Evolutionary conservation across 306 rosid species (phyloP).

Genomic region (Inga oerstediana): DNA sequence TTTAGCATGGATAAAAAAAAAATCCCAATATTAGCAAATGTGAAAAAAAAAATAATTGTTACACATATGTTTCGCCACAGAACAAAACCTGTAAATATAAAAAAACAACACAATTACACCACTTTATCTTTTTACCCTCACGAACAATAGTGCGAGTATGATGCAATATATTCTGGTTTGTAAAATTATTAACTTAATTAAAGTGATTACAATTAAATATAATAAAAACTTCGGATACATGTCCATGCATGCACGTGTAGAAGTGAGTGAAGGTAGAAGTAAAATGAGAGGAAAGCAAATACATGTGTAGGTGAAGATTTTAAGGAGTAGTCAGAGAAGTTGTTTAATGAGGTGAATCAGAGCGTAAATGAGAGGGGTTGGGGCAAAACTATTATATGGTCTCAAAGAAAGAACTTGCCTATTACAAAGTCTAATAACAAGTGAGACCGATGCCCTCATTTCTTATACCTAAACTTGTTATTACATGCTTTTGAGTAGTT

Average conservation of each 20-base stretch:
- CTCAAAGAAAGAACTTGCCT: no score
- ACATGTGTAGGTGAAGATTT: slow-evolving; percentile 1
- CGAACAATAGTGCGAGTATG: neutral
- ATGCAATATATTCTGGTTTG: neutral
- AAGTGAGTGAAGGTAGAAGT: slow-evolving; percentile 4
- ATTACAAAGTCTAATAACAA: no score
- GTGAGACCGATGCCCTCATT: no score
- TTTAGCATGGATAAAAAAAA: neutral
- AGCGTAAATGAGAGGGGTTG: slow-evolving; percentile 18
- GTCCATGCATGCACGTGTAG: slow-evolving; percentile 34
- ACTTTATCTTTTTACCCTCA: neutral
- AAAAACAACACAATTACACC: neutral
- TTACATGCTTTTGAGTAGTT: no score
- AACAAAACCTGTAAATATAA: neutral
- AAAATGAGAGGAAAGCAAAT: neutral
- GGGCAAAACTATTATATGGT: no score
- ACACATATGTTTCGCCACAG: neutral
- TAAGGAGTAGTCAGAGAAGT: neutral
- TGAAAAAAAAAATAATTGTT: neutral
- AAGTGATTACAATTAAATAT: neutral
- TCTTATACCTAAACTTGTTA: no score
- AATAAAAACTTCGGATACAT: neutral
- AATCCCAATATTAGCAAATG: neutral
- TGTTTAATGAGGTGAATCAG: neutral
- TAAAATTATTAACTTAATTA: neutral